Percentiles rank a stretch among this genome's conserved stretches.
Conservation (phyloP, 1,284 basidiomycete genomes). For the Irpex sp. region DNA sequence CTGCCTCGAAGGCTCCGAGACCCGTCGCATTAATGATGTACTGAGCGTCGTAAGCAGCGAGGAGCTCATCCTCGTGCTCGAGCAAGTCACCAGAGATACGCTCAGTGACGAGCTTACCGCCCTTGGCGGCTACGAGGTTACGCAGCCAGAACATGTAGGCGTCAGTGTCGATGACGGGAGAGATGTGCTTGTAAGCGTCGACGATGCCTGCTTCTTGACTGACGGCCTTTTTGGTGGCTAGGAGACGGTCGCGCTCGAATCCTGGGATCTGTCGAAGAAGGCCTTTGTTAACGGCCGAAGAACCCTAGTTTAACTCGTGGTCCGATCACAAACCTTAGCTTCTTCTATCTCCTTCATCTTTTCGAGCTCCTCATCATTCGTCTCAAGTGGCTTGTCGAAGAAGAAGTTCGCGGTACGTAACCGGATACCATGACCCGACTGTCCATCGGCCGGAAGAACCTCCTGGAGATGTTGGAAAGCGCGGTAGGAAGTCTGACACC, state of each 20-base stretch:
- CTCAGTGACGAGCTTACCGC: slow-evolving; percentile 28
- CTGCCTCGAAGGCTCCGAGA: slow-evolving; percentile 28
- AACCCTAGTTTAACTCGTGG: background rate
- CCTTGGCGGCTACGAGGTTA: slow-evolving; percentile 27
- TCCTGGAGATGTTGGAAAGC: slow-evolving; percentile 23
- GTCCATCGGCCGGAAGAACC: slow-evolving; percentile 14
- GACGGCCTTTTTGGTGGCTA: slow-evolving; percentile 22
- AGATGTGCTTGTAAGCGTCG: slow-evolving; percentile 32
- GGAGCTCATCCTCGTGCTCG: slow-evolving; percentile 28
- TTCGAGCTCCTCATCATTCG: slow-evolving; percentile 24
- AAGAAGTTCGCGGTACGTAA: slow-evolving; percentile 28
- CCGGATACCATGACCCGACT: slow-evolving; percentile 17
- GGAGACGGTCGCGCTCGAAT: slow-evolving; percentile 26
- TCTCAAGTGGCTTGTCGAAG: slow-evolving; percentile 29
- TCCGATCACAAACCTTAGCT: slow-evolving; percentile 1
- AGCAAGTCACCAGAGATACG: slow-evolving; percentile 26
- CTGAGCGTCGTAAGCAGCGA: slow-evolving; percentile 25
- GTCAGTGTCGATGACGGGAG: slow-evolving; percentile 36
- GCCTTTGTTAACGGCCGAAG: background rate
- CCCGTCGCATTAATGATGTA: slow-evolving; percentile 35
- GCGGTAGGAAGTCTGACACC: slow-evolving; percentile 31
- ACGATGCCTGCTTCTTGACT: slow-evolving; percentile 29
- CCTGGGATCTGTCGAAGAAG: slow-evolving; percentile 20
- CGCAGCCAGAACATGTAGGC: slow-evolving; percentile 31
- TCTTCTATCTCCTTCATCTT: slow-evolving; percentile 33